Base-by-base conservation (phyloP, 2,329 filamentous ascomycete genomes). In the Neopestalotiopsis sp. region DNA sequence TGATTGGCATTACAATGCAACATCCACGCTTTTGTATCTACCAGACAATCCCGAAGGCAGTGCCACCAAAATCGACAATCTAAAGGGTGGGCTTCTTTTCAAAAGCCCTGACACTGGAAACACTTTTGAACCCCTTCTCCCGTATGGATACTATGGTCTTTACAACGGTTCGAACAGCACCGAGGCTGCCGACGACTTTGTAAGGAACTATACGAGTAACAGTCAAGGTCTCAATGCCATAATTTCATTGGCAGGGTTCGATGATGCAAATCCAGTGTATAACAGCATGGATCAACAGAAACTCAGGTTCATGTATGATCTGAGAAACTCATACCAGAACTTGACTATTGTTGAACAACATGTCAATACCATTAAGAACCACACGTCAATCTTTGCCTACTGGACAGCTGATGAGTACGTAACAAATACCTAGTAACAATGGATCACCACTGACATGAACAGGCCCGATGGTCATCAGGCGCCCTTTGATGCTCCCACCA, bases 331-430 rank as follows among this genome's bases (percentile, higher is more conserved):
- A n/a, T 85, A 82, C 73, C 80, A 79, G 73, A 85, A 85, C 72
- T 71, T 83, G 42, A 80, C 79, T 2, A 80, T 80, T 64, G 79
- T 84, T 0, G 71, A 73, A 32, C 72, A 77, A 68, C 81, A 84
- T 38, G 81, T 84, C 40, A 76, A 78, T 0, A 77, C 78, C 3
- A 80, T 82, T n/a, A 81, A 80, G 61, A 74, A 81, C 68, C 79
- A 79, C 67, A 75, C 80, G 0, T 80, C 79, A 12, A 72, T 85
- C 1, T 84, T 84, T 64, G 79, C 81, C 4, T 85, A 85, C 70
- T 85, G 83, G 81, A 81, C 77, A 7, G 79, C 80, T 1, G 84
- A 85, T 66, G 83, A 86, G 81, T 86, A 87, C 4, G 88, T 90
- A 74, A 3, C 17, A 6, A 45, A 2, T 40, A 24, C 12, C 10